phyloP scores from a whole-genome alignment of 225 moss, liverwort and hornwort genomes.

The Marchantia paleacea region DNA sequence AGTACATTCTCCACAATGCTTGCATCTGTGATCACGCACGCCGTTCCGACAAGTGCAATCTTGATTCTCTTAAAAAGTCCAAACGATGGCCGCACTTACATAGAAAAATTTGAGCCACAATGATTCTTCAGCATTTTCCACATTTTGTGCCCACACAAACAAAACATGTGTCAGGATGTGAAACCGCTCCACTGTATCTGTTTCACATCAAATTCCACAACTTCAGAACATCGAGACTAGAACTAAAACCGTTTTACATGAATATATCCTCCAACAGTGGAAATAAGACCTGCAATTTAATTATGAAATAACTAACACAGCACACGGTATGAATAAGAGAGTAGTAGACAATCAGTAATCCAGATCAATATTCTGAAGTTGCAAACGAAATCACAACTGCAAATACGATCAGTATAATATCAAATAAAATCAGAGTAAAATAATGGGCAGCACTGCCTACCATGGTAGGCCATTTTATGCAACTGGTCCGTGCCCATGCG shows the following conservation, averaged over 20 bases:
- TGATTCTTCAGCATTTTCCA: conserved; percentile 78
- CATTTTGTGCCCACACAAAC: conserved; percentile 94
- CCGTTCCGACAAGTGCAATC: too few species aligned
- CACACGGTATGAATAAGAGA: too few species aligned
- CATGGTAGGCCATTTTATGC: conserved; percentile 98
- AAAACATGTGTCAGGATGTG: conserved; percentile 92
- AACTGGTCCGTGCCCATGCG: conserved; percentile 92
- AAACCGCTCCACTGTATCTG: conserved; percentile 99
- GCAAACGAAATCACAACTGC: too few species aligned
- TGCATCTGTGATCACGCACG: too few species aligned
- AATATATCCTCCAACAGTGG: too few species aligned
- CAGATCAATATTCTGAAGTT: neutral
- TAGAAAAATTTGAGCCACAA: conserved; percentile 79
- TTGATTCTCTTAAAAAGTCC: too few species aligned
- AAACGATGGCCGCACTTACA: conserved; percentile 33
- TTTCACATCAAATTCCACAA: conserved; percentile 13
- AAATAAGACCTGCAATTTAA: too few species aligned
- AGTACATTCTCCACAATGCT: too few species aligned
- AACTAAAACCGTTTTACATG: too few species aligned
- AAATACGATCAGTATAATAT: too few species aligned
- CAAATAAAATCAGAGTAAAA: neutral
- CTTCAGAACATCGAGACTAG: neutral
- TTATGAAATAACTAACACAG: neutral
- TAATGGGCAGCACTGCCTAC: conserved; percentile 35
- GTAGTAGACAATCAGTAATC: too few species aligned